Evolutionary conservation across 805 yeast genomes (phyloP).

Genomic region (Pichia kluyveri): DNA sequence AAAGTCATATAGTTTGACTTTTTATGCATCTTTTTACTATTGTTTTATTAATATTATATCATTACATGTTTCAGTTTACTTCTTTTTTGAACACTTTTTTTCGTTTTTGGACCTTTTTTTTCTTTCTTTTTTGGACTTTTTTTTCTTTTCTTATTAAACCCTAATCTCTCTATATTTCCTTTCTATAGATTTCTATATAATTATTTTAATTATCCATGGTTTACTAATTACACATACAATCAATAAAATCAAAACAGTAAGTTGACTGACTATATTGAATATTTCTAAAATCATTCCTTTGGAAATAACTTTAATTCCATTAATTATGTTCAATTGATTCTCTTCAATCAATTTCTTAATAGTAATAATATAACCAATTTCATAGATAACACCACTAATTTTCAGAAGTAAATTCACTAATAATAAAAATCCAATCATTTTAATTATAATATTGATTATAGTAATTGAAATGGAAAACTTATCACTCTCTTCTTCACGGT

Average conservation of each 20-base stretch:
- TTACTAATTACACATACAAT: slow-evolving; percentile 1
- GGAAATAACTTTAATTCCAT: slow-evolving; percentile 8
- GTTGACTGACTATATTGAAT: slow-evolving; percentile 11
- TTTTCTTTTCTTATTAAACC: background rate
- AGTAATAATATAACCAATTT: background rate
- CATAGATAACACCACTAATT: slow-evolving; percentile 1
- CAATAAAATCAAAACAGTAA: slow-evolving; percentile 7
- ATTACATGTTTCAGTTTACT: background rate
- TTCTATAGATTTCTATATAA: background rate
- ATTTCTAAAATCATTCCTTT: slow-evolving; percentile 11
- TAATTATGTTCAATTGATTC: slow-evolving; percentile 6
- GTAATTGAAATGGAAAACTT: background rate
- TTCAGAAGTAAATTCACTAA: background rate
- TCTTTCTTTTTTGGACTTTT: background rate
- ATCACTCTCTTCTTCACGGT: background rate
- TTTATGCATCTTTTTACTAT: too few relatives aligned
- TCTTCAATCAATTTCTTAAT: slow-evolving; percentile 6
- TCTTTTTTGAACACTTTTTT: background rate
- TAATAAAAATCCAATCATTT: background rate
- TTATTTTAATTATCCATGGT: slow-evolving; percentile 6
- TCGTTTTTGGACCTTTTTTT: background rate
- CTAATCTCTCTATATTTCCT: background rate
- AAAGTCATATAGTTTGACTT: slow-evolving; percentile 1
- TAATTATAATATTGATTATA: background rate
- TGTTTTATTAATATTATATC: background rate